phyloP scores from a whole-genome alignment of 1,284 basidiomycete genomes.

The Pseudozyma tsukubaensis region DNA sequence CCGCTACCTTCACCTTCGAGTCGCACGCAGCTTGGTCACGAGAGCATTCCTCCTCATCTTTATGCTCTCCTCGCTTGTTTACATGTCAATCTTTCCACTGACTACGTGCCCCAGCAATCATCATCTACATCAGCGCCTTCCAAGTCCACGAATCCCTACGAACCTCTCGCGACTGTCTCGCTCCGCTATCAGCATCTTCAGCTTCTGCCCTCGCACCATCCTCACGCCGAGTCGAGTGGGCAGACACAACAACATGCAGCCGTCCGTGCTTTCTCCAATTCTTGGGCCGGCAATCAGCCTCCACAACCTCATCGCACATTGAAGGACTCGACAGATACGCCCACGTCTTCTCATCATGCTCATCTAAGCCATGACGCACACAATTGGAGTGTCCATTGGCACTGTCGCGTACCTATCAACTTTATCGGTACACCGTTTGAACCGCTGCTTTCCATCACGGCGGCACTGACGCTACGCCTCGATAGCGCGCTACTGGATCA shows the following conservation, averaged over 20 bases:
- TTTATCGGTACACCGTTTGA: slow-evolving; percentile 40
- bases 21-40: slow-evolving; percentile 7
- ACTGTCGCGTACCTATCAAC: slow-evolving; percentile 40
- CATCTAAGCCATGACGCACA: slow-evolving; percentile 17
- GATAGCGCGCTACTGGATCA: slow-evolving; percentile 27
- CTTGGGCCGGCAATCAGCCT: slow-evolving; percentile 44
- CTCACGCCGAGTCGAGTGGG: slow-evolving; percentile 9
- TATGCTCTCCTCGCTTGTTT: slow-evolving; percentile 33
- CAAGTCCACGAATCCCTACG: slow-evolving; percentile 37
- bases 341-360: slow-evolving; percentile 21
- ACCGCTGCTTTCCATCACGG: slow-evolving; percentile 39
- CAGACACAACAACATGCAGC: slow-evolving; percentile 20
- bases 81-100: slow-evolving; percentile 37
- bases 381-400: slow-evolving; percentile 40
- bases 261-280: slow-evolving; percentile 38
- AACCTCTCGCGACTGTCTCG: slow-evolving; percentile 36
- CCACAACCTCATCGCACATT: slow-evolving; percentile 31
- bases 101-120: slow-evolving; percentile 32
- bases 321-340: slow-evolving; percentile 9
- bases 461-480: slow-evolving; percentile 37
- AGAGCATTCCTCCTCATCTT: slow-evolving; percentile 30
- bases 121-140: neutral
- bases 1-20: slow-evolving; percentile 10
- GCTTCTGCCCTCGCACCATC: slow-evolving; percentile 28
- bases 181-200: slow-evolving; percentile 24